Base-by-base conservation (phyloP, 2,329 filamentous ascomycete species). In the Talaromyces amestolkiae region DNA sequence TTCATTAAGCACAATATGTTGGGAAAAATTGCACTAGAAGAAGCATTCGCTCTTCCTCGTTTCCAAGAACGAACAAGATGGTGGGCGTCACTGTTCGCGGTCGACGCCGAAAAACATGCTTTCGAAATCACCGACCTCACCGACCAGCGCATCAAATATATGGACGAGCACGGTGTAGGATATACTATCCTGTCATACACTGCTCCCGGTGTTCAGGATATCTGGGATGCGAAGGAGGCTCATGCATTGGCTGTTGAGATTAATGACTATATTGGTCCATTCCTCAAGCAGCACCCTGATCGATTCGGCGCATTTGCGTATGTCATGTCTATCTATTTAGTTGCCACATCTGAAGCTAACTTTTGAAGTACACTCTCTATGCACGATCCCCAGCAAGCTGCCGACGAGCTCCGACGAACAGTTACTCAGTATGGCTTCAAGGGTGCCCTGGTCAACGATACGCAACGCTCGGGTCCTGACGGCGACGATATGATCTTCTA, bases 401-500 rank as follows among this genome's bases (percentile, higher is more conserved):
- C 70, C 5, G 65, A 65, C 1, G 72, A 73, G 54, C 65, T 72
- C 17, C 65, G 68, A 27, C 71, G 72, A 15, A 61, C 59, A 39
- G 83, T 81, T 51, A 81, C 87, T 2, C 82, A 75, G 1, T 72
- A 85, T 67, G 84, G 85, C 31, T 87, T 87, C 77, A 81, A 84
- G 67, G 86, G 86, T 4, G 84, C 80, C 2, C 73, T 88, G n/a
- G 78, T 88, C 64, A 86, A 86, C 69, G 83, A 87, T 69, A 83
- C 80, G 6, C 86, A 88, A 70, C 81, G 82, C 39, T 78, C 83
- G 17, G 85, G 84, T 5, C 45, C 74, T 0, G 82, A 85, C 63
- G 85, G 84, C 19, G 83, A 86, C 60, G 80, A 81, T 31, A 83
- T 85, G 78, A 73, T 87, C 69, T 88, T 87, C 73, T 88, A 87